phyloP scores from a whole-genome alignment of 495 filamentous ascomycete species.

The Oleoguttula mirabilis region DNA sequence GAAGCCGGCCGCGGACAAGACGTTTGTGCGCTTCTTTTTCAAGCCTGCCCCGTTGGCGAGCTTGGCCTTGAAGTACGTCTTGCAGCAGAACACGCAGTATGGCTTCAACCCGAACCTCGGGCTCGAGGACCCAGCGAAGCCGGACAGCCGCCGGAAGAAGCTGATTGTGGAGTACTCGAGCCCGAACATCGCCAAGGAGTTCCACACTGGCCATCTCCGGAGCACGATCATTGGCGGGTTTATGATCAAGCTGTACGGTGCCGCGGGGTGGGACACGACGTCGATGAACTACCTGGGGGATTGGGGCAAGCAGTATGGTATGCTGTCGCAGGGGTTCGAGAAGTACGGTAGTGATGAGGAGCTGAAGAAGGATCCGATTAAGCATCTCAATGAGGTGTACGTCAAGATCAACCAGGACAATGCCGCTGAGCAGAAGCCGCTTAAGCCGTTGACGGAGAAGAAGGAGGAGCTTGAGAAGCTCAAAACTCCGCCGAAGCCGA shows the following conservation, averaged over 20 bases:
- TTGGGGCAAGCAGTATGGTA: constrained; percentile 66
- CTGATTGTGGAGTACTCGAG: constrained; percentile 57
- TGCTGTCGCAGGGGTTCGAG: constrained; percentile 56
- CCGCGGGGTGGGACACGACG: constrained; percentile 59
- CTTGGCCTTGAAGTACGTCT: constrained; percentile 35
- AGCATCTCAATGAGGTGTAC: constrained; percentile 59
- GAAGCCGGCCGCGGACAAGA: constrained; percentile 48
- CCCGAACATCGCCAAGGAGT: constrained; percentile 66
- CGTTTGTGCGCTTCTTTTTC: constrained; percentile 73
- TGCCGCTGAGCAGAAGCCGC: constrained; percentile 23
- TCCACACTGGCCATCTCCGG: constrained; percentile 59
- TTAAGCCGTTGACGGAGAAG: constrained; percentile 22
- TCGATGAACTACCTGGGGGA: constrained; percentile 68
- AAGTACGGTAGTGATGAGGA: constrained; percentile 51
- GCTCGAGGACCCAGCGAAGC: constrained; percentile 24
- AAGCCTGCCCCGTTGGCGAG: constrained; percentile 31
- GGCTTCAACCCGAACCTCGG: constrained; percentile 32
- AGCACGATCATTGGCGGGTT: constrained; percentile 69
- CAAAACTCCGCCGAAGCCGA: constrained; percentile 43
- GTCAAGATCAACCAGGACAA: constrained; percentile 45
- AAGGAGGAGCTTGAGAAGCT: constrained; percentile 38
- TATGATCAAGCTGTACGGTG: constrained; percentile 54
- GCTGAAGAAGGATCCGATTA: constrained; percentile 49
- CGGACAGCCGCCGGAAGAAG: constrained; percentile 27
- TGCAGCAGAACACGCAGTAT: constrained; percentile 29